Percentiles rank a stretch among this genome's conserved stretches.
These are phyloP conservation scores for Syncephalis plumigaleata DNA, from an alignment of 371 early-diverging fungal genomes.

Conservation along the genomic window DNA sequence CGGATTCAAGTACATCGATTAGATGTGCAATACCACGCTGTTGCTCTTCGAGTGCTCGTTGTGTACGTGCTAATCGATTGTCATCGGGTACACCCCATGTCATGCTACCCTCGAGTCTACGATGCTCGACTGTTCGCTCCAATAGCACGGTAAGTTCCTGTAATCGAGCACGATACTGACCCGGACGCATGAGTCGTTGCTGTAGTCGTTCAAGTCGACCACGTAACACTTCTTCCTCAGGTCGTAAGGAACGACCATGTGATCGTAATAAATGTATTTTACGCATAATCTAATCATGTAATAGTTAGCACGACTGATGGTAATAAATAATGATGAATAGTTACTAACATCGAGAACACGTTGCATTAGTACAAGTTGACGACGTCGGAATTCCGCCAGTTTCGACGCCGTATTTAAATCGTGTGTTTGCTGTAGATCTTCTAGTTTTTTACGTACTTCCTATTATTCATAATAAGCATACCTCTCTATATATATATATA, in stretches of 20 bases:
- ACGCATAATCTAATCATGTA: constrained; percentile 45
- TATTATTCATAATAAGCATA: constrained; percentile 2
- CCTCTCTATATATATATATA: too few relatives aligned
- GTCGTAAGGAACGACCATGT: constrained; percentile 58
- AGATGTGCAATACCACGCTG: background rate
- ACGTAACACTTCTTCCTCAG: constrained; percentile 65
- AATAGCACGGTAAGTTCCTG: constrained; percentile 29
- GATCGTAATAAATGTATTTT: constrained; percentile 60
- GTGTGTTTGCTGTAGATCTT: constrained; percentile 37
- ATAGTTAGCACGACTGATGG: background rate
- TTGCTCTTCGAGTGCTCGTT: background rate
- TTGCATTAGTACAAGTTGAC: constrained; percentile 58
- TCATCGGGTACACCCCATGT: background rate
- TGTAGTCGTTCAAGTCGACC: constrained; percentile 51
- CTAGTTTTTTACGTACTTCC: constrained; percentile 42
- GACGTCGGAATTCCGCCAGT: constrained; percentile 46
- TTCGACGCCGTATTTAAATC: constrained; percentile 37
- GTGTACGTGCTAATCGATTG: background rate
- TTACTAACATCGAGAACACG: constrained; percentile 41
- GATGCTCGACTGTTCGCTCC: too few relatives aligned
- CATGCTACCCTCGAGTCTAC: background rate
- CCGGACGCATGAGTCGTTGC: constrained; percentile 51
- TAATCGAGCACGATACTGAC: constrained; percentile 59
- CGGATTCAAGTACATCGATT: background rate
- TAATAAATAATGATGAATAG: too few relatives aligned